phyloP scores from a whole-genome alignment of 805 yeast species.

The Kodamaea leandrae region DNA sequence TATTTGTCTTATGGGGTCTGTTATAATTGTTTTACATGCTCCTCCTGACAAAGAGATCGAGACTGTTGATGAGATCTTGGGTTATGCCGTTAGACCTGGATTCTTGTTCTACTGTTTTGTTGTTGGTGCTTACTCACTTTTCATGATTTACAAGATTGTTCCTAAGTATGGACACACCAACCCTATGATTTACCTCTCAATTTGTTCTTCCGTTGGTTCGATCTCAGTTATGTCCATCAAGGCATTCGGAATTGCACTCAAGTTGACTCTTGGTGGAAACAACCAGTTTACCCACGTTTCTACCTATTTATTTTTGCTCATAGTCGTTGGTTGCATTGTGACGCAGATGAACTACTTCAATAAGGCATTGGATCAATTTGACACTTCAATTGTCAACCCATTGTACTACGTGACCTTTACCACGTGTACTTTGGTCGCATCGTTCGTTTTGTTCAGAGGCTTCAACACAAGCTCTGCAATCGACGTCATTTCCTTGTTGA shows the following conservation, averaged over 20 bases:
- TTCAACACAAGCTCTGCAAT: slow-evolving; percentile 81
- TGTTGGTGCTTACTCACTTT: slow-evolving; percentile 65
- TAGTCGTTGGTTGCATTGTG: slow-evolving; percentile 76
- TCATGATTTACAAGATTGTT: slow-evolving; percentile 81
- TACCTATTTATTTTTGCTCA: slow-evolving; percentile 75
- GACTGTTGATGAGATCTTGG: slow-evolving; percentile 84
- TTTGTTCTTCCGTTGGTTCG: slow-evolving; percentile 87
- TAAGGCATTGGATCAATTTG: slow-evolving; percentile 90
- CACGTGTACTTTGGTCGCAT: slow-evolving; percentile 80
- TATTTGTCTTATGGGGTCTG: slow-evolving; percentile 82
- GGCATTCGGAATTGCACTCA: slow-evolving; percentile 89
- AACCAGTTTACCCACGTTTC: slow-evolving; percentile 85
- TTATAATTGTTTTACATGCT: slow-evolving; percentile 85
- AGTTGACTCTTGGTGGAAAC: slow-evolving; percentile 77
- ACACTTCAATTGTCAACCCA: slow-evolving; percentile 89
- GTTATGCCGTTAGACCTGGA: slow-evolving; percentile 75
- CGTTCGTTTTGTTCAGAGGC: slow-evolving; percentile 81
- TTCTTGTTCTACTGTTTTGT: slow-evolving; percentile 63
- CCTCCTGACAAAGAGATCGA: slow-evolving; percentile 89
- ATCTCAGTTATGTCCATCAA: slow-evolving; percentile 89
- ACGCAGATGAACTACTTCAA: slow-evolving; percentile 94
- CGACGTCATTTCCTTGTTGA: slow-evolving; percentile 74
- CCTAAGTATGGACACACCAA: slow-evolving; percentile 76
- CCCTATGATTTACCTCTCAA: slow-evolving; percentile 86
- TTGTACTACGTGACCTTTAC: slow-evolving; percentile 89